A percentile compares a stretch with the other conserved stretches of the same genome.
These are phyloP conservation scores for Trichoderma gamsii DNA, from an alignment of 495 filamentous ascomycete species.

Conservation along the genomic window DNA sequence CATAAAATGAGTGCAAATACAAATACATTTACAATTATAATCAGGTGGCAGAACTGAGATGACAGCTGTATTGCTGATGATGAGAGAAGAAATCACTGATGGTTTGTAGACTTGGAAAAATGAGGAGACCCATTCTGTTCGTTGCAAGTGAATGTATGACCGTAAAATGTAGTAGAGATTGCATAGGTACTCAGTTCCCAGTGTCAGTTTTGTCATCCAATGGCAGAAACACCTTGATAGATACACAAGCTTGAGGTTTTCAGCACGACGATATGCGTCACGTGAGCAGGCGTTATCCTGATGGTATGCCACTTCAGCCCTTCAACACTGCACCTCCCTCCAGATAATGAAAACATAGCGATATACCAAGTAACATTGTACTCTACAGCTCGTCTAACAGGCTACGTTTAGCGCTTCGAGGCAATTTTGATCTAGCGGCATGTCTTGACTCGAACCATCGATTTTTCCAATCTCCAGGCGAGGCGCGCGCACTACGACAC, in stretches of 20 bases:
- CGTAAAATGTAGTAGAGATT: too few species aligned
- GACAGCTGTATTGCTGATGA: too few species aligned
- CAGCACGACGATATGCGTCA: not conserved
- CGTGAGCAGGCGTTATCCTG: slow-evolving; percentile 12
- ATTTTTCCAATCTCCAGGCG: not conserved
- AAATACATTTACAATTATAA: slow-evolving; percentile 2
- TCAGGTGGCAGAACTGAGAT: not conserved
- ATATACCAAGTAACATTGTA: not conserved
- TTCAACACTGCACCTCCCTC: not conserved
- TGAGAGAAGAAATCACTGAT: too few species aligned
- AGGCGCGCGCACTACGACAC: not conserved
- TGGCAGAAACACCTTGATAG: too few species aligned
- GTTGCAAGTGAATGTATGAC: too few species aligned
- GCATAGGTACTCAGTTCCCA: too few species aligned
- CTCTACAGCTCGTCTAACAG: not conserved
- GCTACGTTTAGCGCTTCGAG: not conserved
- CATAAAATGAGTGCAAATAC: not conserved
- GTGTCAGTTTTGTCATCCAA: too few species aligned
- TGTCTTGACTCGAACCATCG: not conserved
- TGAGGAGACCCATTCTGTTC: too few species aligned
- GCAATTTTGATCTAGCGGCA: not conserved
- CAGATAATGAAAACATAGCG: not conserved
- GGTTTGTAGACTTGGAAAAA: too few species aligned
- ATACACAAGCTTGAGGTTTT: too few species aligned
- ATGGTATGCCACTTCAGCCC: not conserved